Evolutionary conservation across 2,329 filamentous ascomycete genomes (phyloP).

Genomic region (Alternaria atra): DNA sequence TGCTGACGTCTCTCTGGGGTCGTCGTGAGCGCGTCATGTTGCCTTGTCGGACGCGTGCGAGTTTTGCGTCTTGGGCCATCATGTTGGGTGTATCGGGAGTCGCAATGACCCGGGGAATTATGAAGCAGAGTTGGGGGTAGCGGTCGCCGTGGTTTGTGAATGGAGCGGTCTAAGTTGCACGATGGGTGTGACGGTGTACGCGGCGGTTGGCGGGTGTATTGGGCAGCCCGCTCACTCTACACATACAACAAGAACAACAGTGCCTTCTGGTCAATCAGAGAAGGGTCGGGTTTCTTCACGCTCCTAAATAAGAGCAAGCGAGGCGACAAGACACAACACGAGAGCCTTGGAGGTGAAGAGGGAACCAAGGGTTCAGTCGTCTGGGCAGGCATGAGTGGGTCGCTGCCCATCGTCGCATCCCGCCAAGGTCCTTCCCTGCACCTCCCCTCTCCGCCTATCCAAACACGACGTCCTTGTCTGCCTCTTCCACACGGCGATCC

Average conservation of each 20-base stretch:
- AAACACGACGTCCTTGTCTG: constrained; percentile 5
- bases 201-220: constrained; percentile 21
- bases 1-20: constrained; percentile 42
- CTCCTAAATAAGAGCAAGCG: background rate
- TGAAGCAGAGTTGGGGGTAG: background rate
- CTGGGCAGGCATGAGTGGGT: constrained; percentile 16
- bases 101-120: background rate
- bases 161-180: background rate
- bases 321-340: constrained; percentile 1
- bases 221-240: constrained; percentile 5
- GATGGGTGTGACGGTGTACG: constrained; percentile 14
- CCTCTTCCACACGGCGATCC: background rate
- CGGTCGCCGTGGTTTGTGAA: constrained; percentile 5
- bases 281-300: background rate
- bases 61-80: constrained; percentile 19
- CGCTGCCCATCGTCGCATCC: constrained; percentile 14
- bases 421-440: constrained; percentile 11
- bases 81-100: constrained; percentile 4
- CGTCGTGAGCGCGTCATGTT: constrained; percentile 47
- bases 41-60: constrained; percentile 15
- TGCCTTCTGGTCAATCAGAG: background rate
- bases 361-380: constrained; percentile 7
- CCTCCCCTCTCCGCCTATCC: background rate
- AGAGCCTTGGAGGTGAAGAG: background rate
- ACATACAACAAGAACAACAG: background rate